phyloP scores from a whole-genome alignment of 2,329 filamentous ascomycete genomes.

The Talaromyces marneffei region DNA sequence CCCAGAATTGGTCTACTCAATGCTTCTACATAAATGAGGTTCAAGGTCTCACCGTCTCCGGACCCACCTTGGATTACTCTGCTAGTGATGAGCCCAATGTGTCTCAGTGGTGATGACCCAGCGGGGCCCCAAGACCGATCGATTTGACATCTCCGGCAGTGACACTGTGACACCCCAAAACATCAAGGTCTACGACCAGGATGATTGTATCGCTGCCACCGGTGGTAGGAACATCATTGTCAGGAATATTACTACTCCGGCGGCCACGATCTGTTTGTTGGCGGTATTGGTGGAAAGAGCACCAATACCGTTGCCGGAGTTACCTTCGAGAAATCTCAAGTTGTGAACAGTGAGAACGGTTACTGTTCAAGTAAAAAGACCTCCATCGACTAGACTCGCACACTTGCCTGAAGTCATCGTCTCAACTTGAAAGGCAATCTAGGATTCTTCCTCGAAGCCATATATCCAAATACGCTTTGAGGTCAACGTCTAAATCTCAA shows the following conservation, averaged over 20 bases:
- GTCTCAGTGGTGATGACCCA: constrained; percentile 22
- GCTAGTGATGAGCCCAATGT: constrained; percentile 41
- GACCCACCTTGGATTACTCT: constrained; percentile 53
- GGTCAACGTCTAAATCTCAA: too few species aligned
- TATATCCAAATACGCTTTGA: too few species aligned
- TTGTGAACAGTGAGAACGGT: constrained; percentile 48
- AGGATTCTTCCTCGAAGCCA: too few species aligned
- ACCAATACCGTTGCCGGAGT: constrained; percentile 53
- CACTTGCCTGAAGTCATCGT: too few species aligned
- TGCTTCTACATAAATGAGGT: constrained; percentile 32
- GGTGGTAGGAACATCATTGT: constrained; percentile 31
- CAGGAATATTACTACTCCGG: constrained; percentile 43
- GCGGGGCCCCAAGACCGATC: constrained; percentile 52
- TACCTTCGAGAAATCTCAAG: constrained; percentile 44
- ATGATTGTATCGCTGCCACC: constrained; percentile 50
- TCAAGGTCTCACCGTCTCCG: constrained; percentile 47
- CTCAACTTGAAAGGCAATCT: too few species aligned
- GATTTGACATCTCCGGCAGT: constrained; percentile 51
- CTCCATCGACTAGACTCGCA: too few species aligned
- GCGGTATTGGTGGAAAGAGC: constrained; percentile 52
- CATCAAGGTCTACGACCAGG: constrained; percentile 54
- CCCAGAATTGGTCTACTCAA: constrained; percentile 32
- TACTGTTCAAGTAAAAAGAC: constrained; percentile 32
- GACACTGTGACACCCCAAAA: constrained; percentile 47
- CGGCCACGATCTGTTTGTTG: constrained; percentile 56